A percentile compares a stretch with the other conserved stretches of the same genome.
phyloP scores from a whole-genome alignment of 1,139 yeast genomes.

The Taphrina populina region DNA sequence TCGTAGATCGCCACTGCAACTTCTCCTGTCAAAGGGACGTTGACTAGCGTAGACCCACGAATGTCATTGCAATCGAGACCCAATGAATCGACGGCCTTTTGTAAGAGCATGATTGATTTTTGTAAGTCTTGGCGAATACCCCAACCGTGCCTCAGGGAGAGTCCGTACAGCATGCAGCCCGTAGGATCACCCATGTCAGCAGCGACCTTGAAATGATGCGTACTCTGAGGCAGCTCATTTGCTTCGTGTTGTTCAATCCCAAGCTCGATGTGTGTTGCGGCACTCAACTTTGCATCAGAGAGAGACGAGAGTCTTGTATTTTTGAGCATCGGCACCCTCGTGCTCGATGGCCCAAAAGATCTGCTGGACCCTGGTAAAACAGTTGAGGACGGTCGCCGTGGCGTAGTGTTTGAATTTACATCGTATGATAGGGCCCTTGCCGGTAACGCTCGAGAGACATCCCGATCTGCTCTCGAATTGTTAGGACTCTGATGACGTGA shows the following conservation, averaged over 20 bases:
- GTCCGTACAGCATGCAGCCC: slow-evolving; percentile 71
- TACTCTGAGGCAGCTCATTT: slow-evolving; percentile 67
- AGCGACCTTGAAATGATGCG: slow-evolving; percentile 65
- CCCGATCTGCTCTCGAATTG: no score
- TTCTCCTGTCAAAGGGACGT: slow-evolving; percentile 40
- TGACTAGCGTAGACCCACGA: slow-evolving; percentile 10
- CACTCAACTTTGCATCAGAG: slow-evolving; percentile 38
- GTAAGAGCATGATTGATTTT: slow-evolving; percentile 63
- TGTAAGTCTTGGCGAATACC: slow-evolving; percentile 63
- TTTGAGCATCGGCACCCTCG: background rate
- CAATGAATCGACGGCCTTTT: slow-evolving; percentile 46
- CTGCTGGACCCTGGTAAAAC: background rate
- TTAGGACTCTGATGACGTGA: no score
- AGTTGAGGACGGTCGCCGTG: slow-evolving; percentile 1
- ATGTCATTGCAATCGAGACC: slow-evolving; percentile 1
- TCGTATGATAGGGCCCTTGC: slow-evolving; percentile 8
- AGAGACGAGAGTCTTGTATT: slow-evolving; percentile 19
- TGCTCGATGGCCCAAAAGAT: background rate
- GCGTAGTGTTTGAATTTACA: background rate
- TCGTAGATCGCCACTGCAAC: slow-evolving; percentile 54
- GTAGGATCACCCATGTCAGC: slow-evolving; percentile 61
- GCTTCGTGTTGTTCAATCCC: slow-evolving; percentile 58
- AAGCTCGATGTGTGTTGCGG: slow-evolving; percentile 51
- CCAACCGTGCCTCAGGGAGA: slow-evolving; percentile 67
- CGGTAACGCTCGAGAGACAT: background rate